Evolutionary conservation across 805 yeast genomes (phyloP).

Genomic region (Saturnispora saitoi): DNA sequence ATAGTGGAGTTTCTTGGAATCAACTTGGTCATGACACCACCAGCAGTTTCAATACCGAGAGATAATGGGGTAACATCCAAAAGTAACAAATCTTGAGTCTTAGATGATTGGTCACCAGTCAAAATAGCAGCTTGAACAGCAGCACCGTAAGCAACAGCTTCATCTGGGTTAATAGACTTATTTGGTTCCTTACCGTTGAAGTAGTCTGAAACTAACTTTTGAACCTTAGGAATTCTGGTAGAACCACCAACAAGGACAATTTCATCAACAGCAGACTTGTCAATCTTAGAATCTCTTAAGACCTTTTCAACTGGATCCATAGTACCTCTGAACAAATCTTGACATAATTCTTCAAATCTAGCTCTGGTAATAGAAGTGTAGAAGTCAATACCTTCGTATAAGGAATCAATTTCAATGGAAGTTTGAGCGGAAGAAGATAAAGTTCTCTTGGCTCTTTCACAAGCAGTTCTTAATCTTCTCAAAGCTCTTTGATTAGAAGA

Average conservation of each 20-base stretch:
- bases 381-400: slow-evolving; percentile 92
- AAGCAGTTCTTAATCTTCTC: slow-evolving; percentile 97
- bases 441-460: slow-evolving; percentile 99
- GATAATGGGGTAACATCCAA: slow-evolving; percentile 95
- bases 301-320: slow-evolving; percentile 94
- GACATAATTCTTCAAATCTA: slow-evolving; percentile 94
- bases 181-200: slow-evolving; percentile 97
- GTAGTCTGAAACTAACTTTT: slow-evolving; percentile 90
- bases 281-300: slow-evolving; percentile 80
- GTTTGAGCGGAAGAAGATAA: slow-evolving; percentile 94
- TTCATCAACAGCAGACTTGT: slow-evolving; percentile 85
- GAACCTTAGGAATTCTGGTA: slow-evolving; percentile 96
- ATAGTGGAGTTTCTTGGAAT: slow-evolving; percentile 72
- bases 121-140: slow-evolving; percentile 97
- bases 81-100: slow-evolving; percentile 90
- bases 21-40: slow-evolving; percentile 73
- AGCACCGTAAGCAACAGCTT: slow-evolving; percentile 99
- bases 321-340: slow-evolving; percentile 88
- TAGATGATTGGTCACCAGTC: slow-evolving; percentile 91
- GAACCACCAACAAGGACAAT: slow-evolving; percentile 97
- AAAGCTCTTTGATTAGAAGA: slow-evolving; percentile 92
- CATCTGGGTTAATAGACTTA: slow-evolving; percentile 96
- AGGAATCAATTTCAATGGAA: slow-evolving; percentile 88
- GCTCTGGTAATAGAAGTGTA: slow-evolving; percentile 96
- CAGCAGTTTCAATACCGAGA: slow-evolving; percentile 76